A percentile compares a stretch with the other conserved stretches of the same genome.
Conservation (phyloP, 805 yeast genomes). For the Vanderwaltozyma verrucispora region DNA sequence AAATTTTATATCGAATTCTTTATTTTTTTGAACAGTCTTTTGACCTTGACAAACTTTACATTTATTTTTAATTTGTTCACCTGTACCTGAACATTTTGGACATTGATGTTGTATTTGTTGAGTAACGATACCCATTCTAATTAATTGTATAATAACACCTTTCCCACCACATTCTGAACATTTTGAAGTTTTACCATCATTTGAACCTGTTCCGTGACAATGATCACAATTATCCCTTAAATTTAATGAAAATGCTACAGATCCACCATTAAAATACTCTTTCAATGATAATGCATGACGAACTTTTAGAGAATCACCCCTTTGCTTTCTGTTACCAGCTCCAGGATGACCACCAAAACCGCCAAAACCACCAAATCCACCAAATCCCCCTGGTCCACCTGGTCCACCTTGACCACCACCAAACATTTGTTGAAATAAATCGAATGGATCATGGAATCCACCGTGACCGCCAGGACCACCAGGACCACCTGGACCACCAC, state of each 20-base stretch:
- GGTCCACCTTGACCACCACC: conserved; percentile 25
- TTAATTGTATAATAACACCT: conserved; percentile 54
- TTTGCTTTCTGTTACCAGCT: conserved; percentile 41
- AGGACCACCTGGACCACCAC: conserved; percentile 34
- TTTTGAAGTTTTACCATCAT: conserved; percentile 56
- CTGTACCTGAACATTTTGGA: conserved; percentile 71
- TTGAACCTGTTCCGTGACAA: conserved; percentile 80
- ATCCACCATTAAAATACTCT: conserved; percentile 64
- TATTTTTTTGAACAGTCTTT: conserved; percentile 45
- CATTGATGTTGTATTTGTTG: conserved; percentile 77
- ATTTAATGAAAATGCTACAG: conserved; percentile 47
- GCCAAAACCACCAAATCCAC: conserved; percentile 24
- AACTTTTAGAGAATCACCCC: conserved; percentile 56
- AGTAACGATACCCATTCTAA: conserved; percentile 82
- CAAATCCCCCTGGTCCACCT: conserved; percentile 37
- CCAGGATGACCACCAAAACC: conserved; percentile 20
- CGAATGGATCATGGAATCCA: conserved; percentile 29
- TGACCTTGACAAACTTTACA: conserved; percentile 67
- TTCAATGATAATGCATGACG: conserved; percentile 45
- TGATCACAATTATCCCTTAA: conserved; percentile 66
- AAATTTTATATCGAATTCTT: conserved; percentile 51
- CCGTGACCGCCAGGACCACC: conserved; percentile 19
- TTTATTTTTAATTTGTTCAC: conserved; percentile 49
- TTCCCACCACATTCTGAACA: conserved; percentile 68
- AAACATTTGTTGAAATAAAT: conserved; percentile 29